Evolutionary conservation across 2,329 filamentous ascomycete genomes (phyloP).

Genomic region (Phyllosticta citrichinensis): DNA sequence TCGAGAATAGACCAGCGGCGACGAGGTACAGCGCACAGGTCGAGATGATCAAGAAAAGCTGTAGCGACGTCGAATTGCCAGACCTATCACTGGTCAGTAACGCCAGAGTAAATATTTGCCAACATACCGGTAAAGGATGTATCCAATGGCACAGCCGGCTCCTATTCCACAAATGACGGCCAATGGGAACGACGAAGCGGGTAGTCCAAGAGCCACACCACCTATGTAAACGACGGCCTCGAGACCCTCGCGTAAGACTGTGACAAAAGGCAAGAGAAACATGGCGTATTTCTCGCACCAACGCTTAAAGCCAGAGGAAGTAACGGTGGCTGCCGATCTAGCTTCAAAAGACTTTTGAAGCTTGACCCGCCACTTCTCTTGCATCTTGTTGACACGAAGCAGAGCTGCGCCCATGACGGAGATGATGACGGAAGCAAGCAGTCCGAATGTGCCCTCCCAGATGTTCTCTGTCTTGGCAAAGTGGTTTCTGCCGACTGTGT

Average conservation of each 20-base stretch:
- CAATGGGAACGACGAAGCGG: conserved; percentile 66
- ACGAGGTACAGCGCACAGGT: conserved; percentile 80
- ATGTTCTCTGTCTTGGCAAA: conserved; percentile 63
- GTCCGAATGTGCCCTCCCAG: conserved; percentile 70
- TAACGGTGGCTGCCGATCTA: conserved; percentile 23
- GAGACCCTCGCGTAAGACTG: conserved; percentile 72
- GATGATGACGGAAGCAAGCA: conserved; percentile 71
- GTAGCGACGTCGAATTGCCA: conserved; percentile 53
- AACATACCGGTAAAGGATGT: conserved; percentile 59
- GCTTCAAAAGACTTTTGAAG: conserved; percentile 59
- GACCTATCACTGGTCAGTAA: conserved; percentile 29
- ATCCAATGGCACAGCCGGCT: conserved; percentile 59
- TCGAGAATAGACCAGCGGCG: conserved; percentile 71
- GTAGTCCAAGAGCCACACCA: conserved; percentile 67
- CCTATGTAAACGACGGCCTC: conserved; percentile 81
- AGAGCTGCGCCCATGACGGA: conserved; percentile 70
- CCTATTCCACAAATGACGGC: conserved; percentile 63
- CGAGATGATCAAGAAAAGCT: conserved; percentile 70
- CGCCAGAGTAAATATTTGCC: neutral
- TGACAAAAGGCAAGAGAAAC: conserved; percentile 79
- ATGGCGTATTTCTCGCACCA: conserved; percentile 75
- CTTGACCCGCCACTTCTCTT: conserved; percentile 81
- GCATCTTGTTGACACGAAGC: conserved; percentile 70
- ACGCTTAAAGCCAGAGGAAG: conserved; percentile 41
- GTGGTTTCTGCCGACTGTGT: conserved; percentile 54